phyloP scores from a whole-genome alignment of 2,329 filamentous ascomycete genomes.

The Sordariomycetes sp. region DNA sequence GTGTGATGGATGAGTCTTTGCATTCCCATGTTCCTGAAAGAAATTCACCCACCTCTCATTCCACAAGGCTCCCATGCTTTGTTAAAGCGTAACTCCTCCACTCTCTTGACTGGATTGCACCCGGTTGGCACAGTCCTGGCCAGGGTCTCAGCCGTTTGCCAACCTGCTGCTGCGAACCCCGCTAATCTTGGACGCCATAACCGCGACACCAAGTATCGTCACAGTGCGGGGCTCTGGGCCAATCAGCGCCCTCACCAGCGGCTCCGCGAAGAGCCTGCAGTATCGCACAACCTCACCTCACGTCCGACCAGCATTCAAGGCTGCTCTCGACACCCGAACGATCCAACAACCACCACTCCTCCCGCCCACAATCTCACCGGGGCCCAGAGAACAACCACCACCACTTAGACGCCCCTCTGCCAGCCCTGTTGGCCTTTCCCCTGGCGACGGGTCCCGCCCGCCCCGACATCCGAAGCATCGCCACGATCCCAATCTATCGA shows the following conservation, averaged over 20 bases:
- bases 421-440: neutral
- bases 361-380: neutral
- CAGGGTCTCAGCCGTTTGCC: neutral
- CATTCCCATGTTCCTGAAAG: too few relatives aligned
- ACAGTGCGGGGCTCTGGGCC: slow-evolving; percentile 1
- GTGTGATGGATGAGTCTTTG: too few relatives aligned
- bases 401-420: neutral
- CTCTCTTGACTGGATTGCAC: too few relatives aligned
- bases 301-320: slow-evolving; percentile 3
- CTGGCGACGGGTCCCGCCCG: neutral
- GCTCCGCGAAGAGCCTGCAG: slow-evolving; percentile 3
- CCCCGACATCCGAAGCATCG: neutral
- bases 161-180: neutral
- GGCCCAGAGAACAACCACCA: neutral
- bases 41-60: too few relatives aligned
- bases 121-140: neutral
- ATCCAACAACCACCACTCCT: neutral
- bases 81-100: too few relatives aligned
- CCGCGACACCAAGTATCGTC: neutral
- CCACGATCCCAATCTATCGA: neutral
- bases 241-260: slow-evolving; percentile 2
- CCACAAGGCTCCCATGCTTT: too few relatives aligned
- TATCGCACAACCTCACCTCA: slow-evolving; percentile 6
- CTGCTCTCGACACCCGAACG: neutral
- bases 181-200: neutral